Conservation (phyloP, 768 basidiomycete species). For the Coprinellus aureogranulatus region DNA sequence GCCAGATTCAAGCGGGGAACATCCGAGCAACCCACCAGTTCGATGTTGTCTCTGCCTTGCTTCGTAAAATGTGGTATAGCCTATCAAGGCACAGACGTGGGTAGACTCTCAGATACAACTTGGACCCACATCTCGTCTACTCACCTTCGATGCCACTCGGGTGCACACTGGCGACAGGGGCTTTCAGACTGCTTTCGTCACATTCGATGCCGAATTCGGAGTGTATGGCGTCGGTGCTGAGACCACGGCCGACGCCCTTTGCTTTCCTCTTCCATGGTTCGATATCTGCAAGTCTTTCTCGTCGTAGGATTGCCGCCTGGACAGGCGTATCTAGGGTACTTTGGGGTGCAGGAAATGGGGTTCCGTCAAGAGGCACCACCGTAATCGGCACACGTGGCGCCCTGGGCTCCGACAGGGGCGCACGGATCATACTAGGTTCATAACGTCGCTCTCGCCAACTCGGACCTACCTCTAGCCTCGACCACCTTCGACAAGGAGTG, state of each 20-base stretch:
- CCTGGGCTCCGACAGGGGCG: neutral
- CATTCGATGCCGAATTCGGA: neutral
- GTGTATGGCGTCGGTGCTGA: neutral
- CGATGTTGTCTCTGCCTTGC: too few relatives aligned
- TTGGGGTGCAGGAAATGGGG: neutral
- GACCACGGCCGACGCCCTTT: neutral
- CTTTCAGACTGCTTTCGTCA: neutral
- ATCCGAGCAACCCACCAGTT: too few relatives aligned
- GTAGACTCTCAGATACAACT: too few relatives aligned
- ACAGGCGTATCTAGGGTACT: too few relatives aligned
- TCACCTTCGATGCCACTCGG: neutral
- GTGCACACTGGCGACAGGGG: neutral
- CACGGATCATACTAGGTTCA: slow-evolving; percentile 2
- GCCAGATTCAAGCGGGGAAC: too few relatives aligned
- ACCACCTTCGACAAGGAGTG: too few relatives aligned
- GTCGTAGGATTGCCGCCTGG: neutral
- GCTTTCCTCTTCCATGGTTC: neutral
- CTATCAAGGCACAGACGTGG: too few relatives aligned
- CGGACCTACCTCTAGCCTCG: too few relatives aligned
- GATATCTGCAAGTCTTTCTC: too few relatives aligned
- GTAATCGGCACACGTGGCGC: neutral
- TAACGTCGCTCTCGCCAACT: neutral
- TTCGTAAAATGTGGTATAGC: too few relatives aligned
- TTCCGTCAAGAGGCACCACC: neutral
- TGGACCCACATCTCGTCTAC: too few relatives aligned